Evolutionary conservation across 495 filamentous ascomycete species (phyloP).

Genomic region (Penicillium fimorum): DNA sequence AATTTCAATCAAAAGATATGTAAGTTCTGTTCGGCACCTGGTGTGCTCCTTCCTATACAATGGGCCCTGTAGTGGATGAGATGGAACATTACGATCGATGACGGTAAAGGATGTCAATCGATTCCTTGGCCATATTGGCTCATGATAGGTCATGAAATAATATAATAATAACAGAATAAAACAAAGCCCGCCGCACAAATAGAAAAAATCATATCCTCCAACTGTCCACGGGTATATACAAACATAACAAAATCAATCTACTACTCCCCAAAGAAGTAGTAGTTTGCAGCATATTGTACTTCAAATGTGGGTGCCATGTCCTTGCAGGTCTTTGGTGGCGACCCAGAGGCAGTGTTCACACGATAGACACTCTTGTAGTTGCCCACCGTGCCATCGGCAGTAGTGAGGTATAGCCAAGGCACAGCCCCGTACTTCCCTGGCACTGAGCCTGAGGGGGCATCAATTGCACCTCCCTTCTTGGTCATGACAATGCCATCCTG

Average conservation of each 20-base stretch:
- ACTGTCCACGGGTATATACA: conserved; percentile 6
- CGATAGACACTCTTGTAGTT: conserved; percentile 75
- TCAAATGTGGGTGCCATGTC: conserved; percentile 61
- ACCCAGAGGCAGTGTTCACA: conserved; percentile 81
- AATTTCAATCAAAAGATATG: neutral
- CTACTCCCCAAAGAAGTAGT: conserved; percentile 53
- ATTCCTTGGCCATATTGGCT: neutral
- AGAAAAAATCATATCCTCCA: neutral
- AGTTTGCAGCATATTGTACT: conserved; percentile 82
- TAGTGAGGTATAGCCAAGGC: conserved; percentile 47
- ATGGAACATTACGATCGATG: neutral
- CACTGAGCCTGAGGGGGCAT: conserved; percentile 58
- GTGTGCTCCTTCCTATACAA: neutral
- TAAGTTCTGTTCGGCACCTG: neutral
- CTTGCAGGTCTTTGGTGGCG: conserved; percentile 70
- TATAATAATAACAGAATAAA: conserved; percentile 4
- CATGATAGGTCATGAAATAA: neutral
- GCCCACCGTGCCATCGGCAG: conserved; percentile 54
- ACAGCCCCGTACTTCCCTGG: conserved; percentile 65
- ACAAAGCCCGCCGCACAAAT: neutral
- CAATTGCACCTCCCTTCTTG: conserved; percentile 52
- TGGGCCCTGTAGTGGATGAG: neutral
- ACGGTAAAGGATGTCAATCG: neutral
- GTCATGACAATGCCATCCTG: conserved; percentile 62
- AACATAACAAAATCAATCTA: conserved; percentile 23